Base-by-base conservation (phyloP, 345 rosid species). In the Euphorbia pulcherrima region DNA sequence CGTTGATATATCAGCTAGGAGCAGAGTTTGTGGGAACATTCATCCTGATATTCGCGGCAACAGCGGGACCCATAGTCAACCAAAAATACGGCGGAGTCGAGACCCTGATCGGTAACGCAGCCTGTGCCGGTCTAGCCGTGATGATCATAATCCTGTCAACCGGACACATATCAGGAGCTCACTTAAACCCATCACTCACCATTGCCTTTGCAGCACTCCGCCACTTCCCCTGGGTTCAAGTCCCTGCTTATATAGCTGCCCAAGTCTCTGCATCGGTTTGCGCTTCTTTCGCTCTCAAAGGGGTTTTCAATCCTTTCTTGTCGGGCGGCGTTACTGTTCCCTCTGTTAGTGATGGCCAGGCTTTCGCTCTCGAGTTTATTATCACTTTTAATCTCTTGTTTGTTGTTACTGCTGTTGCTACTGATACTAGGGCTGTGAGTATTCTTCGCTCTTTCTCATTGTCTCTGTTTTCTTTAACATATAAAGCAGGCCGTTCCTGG, bases 261-360 rank as follows among this genome's bases (percentile, higher is more conserved):
- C 97, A 91, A 68, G 90, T 94, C 16, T 85, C 96, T 2, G 99
- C 92, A 29, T 94, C 99, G 6, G 78, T 94, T 3, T 89, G 97
- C 24, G 99, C 99, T 47, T 89, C 95, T 9, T 94, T 94, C 46
- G 92, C 97, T 21, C 96, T 94, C 58, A 94, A 89, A 75, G 95
- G 87, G 1, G 89, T 85, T 5, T 94, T 85, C 35, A 87, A 89
- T 69, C 97, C 99, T 30, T 94, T 60, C 81, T 74, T 91, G 90
- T 84, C 96, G 2, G 99, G 99, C 1, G 99, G 99, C 52, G 99
- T 94, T 47, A 94, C 99, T n/a, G 79, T 91, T 64, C 99, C 99
- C 0, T 84, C 97, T 0, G 99, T 88, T 55, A 72, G 73, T 69
- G 16, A 55, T 2, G 95, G 91, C 46, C 95, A 94, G 78, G 97